Evolutionary conservation across 805 yeast species (phyloP).

Genomic region (Yamadazyma paraphyllophila): DNA sequence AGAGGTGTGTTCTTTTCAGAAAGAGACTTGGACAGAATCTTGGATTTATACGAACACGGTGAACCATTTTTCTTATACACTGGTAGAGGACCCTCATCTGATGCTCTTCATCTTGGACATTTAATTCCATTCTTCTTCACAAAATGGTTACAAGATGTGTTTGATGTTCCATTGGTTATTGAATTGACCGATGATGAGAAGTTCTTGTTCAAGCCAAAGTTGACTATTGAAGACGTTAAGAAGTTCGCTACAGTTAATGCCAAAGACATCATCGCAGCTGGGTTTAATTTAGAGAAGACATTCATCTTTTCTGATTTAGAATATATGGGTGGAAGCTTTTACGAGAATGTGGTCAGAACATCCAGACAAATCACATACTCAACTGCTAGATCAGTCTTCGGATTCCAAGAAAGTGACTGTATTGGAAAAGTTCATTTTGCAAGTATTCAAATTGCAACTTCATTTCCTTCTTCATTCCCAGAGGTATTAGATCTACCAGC

Average conservation of each 20-base stretch:
- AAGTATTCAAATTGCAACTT: constrained; percentile 92
- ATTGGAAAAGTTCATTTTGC: constrained; percentile 96
- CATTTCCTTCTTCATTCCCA: constrained; percentile 95
- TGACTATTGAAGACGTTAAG: constrained; percentile 87
- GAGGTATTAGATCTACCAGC: constrained; percentile 81
- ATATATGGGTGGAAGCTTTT: constrained; percentile 91
- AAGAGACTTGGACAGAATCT: constrained; percentile 73
- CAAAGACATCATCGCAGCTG: constrained; percentile 89
- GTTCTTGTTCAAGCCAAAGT: constrained; percentile 86
- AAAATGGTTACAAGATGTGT: constrained; percentile 97
- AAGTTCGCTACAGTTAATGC: constrained; percentile 78
- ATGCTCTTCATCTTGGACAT: constrained; percentile 94
- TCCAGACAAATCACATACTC: constrained; percentile 95
- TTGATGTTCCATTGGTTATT: constrained; percentile 91
- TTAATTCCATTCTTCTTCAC: constrained; percentile 94
- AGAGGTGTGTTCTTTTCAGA: constrained; percentile 93
- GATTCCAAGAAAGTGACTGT: constrained; percentile 91
- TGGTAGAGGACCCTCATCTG: constrained; percentile 96
- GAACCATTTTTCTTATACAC: constrained; percentile 94
- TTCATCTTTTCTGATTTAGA: constrained; percentile 90
- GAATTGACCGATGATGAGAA: constrained; percentile 97
- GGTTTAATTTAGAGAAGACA: constrained; percentile 92
- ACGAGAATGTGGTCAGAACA: constrained; percentile 88
- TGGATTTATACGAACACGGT: constrained; percentile 89
- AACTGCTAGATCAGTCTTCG: constrained; percentile 96